Evolutionary conservation across 306 rosid genomes (phyloP).

Genomic region (Rosa chinensis): DNA sequence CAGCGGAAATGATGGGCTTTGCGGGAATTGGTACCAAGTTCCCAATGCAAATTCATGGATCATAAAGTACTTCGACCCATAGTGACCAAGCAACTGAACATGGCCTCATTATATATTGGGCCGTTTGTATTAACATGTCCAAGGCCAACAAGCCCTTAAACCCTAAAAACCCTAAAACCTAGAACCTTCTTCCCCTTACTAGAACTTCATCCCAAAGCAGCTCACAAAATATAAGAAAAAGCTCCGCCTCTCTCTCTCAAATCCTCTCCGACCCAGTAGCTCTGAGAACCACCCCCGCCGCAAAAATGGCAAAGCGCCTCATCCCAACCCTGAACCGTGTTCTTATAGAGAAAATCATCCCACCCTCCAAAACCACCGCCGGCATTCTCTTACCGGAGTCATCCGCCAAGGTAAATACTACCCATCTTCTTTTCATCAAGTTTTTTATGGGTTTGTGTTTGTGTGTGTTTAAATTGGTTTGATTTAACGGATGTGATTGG

Average conservation of each 20-base stretch:
- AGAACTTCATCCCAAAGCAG: constrained; percentile 19
- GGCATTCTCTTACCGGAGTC: constrained; percentile 89
- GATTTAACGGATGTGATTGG: not conserved
- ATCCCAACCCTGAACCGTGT: constrained; percentile 78
- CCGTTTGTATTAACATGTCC: not conserved
- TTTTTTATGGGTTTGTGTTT: not conserved
- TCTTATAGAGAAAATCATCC: constrained; percentile 74
- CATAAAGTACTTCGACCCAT: too few species aligned
- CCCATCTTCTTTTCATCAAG: not conserved
- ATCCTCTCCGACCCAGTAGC: not conserved
- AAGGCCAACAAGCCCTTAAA: constrained; percentile 13
- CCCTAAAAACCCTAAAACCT: constrained; percentile 45
- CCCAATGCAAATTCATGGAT: not conserved
- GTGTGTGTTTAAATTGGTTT: not conserved
- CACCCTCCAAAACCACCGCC: constrained; percentile 73
- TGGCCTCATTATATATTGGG: not conserved
- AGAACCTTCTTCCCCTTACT: constrained; percentile 60
- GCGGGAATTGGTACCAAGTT: not conserved
- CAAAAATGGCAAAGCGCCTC: constrained; percentile 78
- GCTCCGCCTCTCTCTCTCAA: not conserved
- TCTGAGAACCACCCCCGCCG: not conserved
- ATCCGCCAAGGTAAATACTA: constrained; percentile 57
- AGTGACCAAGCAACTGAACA: not conserved
- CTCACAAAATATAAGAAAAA: constrained; percentile 8
- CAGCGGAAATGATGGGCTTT: not conserved